Percentiles rank a stretch among this genome's conserved stretches.
These are phyloP conservation scores for Penicillium sp. DNA, from an alignment of 2,329 filamentous ascomycete species.

Conservation along the genomic window DNA sequence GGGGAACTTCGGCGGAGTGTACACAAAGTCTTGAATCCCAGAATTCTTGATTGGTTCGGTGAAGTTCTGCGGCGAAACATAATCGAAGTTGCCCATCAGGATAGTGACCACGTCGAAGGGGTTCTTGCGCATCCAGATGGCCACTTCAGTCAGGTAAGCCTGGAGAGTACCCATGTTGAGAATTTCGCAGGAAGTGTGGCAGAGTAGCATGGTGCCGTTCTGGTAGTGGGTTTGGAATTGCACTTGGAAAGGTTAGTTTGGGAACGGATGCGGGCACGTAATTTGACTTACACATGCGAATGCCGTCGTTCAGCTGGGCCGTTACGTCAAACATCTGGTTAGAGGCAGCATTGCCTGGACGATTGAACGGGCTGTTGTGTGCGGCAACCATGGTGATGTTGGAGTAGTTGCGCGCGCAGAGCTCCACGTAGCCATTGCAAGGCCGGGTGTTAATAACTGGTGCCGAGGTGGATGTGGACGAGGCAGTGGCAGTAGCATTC, in stretches of 20 bases:
- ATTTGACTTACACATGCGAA: constrained; percentile 51
- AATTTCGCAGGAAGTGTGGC: constrained; percentile 79
- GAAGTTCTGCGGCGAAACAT: constrained; percentile 64
- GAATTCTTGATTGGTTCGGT: constrained; percentile 66
- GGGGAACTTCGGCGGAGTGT: constrained; percentile 67
- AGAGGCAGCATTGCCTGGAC: constrained; percentile 66
- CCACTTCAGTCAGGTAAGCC: constrained; percentile 67
- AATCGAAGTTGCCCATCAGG: constrained; percentile 79
- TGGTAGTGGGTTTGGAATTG: constrained; percentile 59
- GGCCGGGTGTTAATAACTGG: constrained; percentile 66
- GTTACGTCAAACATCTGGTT: constrained; percentile 71
- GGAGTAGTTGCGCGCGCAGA: constrained; percentile 73
- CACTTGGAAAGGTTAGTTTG: constrained; percentile 38
- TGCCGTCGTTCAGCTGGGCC: constrained; percentile 73
- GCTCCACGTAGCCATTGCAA: constrained; percentile 76
- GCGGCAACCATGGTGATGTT: constrained; percentile 76
- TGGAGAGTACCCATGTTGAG: constrained; percentile 78
- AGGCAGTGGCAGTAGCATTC: constrained; percentile 47
- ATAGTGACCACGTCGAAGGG: constrained; percentile 88
- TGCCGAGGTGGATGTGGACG: constrained; percentile 43
- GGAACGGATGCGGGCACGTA: background rate
- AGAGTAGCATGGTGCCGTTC: constrained; percentile 68
- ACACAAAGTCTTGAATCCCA: constrained; percentile 71
- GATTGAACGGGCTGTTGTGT: constrained; percentile 79
- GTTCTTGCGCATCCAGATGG: constrained; percentile 69